phyloP scores from a whole-genome alignment of 2,329 filamentous ascomycete genomes.

The Penicillium sp. region DNA sequence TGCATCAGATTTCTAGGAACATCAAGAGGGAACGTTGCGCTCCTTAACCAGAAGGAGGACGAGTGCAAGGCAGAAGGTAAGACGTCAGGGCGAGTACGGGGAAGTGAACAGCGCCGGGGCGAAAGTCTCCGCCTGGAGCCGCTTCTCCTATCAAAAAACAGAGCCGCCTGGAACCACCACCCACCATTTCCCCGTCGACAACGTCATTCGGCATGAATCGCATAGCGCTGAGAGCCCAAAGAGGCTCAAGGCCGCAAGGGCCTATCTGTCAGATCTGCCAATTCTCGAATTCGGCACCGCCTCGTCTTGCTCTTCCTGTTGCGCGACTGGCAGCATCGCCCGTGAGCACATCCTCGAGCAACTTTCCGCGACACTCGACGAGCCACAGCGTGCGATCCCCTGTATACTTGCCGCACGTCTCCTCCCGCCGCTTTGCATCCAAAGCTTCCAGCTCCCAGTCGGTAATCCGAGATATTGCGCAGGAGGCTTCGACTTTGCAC shows the following conservation, averaged over 20 bases:
- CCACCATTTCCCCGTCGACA: constrained; percentile 1
- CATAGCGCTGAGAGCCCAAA: constrained; percentile 32
- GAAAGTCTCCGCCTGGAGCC: constrained; percentile 31
- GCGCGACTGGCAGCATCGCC: constrained; percentile 13
- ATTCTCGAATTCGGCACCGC: constrained; percentile 27
- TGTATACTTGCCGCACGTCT: constrained; percentile 3
- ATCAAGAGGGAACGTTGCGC: constrained; percentile 12
- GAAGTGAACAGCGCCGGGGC: constrained; percentile 24
- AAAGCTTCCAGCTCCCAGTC: constrained; percentile 17
- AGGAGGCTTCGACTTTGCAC: constrained; percentile 30
- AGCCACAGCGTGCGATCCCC: constrained; percentile 11
- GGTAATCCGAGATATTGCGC: constrained; percentile 32
- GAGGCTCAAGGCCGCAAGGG: constrained; percentile 22
- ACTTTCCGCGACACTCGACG: constrained; percentile 18
- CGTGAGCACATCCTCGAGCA: constrained; percentile 8
- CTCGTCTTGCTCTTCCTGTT: constrained; percentile 22
- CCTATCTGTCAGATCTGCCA: constrained; percentile 42
- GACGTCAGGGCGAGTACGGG: constrained; percentile 26
- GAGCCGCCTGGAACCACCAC: constrained; percentile 8
- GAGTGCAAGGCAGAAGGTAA: constrained; percentile 25
- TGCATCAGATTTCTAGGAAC: constrained; percentile 5
- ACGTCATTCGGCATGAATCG: constrained; percentile 34
- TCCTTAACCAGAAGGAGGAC: constrained; percentile 17
- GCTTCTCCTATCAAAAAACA: constrained; percentile 20
- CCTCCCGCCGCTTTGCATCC: constrained; percentile 22